Base-by-base conservation (phyloP, 768 basidiomycete species). In the Exidia glandulosa region DNA sequence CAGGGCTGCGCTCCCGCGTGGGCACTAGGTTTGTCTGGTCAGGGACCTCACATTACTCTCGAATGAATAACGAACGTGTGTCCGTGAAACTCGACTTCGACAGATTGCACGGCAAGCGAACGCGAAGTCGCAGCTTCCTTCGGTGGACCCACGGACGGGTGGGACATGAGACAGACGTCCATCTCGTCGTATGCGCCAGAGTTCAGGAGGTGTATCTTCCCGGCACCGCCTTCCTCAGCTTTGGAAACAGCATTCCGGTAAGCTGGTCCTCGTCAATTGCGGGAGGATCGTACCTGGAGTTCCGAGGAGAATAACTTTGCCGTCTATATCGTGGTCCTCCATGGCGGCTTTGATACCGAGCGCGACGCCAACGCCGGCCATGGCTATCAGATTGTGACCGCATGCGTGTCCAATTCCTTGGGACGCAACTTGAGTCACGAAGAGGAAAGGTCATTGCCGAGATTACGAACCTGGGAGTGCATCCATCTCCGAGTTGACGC, bases 1-100 rank as follows among this genome's bases (percentile, higher is more conserved):
- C 91, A 93, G 3, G 90, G 90, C 12, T 87, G 81, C 33, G 78
- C 80, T n/a, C 84, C 85, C 16, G 89, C 89, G 65, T 90, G 89
- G 4, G 88, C 87, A 50, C 86, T 90, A 31, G 13, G 29, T 32
- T n/a, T 63, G 31, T n/a, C n/a, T n/a, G n/a, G n/a, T n/a, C n/a
- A n/a, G n/a, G n/a, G n/a, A n/a, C n/a, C n/a, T n/a, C n/a, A 45
- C 27, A 27, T 32, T 32, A 33, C 32, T n/a, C 33, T 30, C 9
- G 52, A 34, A 32, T 57, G 30, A 56, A n/a, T 63, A 59, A 74
- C 81, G 62, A 64, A 89, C 90, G 82, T 77, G 63, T 82, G 86
- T 3, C 90, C 90, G 63, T 81, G 81, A 70, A 82, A 92, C 69
- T 91, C 86, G 2, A 87, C 81, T n/a, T 78, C 74, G 30, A 92